Percentiles rank a stretch among this genome's conserved stretches.
Conservation (phyloP, 2,329 filamentous ascomycete genomes). For the Celoporthe dispersa region DNA sequence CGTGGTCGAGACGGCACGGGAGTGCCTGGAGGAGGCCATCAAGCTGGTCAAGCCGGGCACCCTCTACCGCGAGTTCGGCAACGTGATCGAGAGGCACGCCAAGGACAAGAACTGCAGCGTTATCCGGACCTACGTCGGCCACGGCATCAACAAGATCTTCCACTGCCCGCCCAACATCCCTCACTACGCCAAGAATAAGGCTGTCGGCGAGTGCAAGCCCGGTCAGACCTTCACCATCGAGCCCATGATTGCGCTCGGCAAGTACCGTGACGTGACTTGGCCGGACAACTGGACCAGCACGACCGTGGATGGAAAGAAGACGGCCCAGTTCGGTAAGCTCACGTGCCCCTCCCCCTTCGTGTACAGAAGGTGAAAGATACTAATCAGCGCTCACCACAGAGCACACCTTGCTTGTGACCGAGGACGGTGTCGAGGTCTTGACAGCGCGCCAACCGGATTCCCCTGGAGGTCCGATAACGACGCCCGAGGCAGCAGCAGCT, state of each 20-base stretch:
- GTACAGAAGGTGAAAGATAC: not conserved
- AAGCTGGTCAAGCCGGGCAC: conserved; percentile 91
- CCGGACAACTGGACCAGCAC: conserved; percentile 98
- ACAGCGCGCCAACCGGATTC: conserved; percentile 75
- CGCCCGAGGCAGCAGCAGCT: conserved; percentile 44
- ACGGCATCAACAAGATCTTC: conserved; percentile 93
- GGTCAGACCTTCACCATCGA: conserved; percentile 99
- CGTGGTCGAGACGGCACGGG: conserved; percentile 86
- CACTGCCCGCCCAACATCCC: conserved; percentile 93
- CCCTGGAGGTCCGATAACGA: conserved; percentile 74
- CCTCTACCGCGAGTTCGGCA: conserved; percentile 90
- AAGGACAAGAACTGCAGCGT: conserved; percentile 86
- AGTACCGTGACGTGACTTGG: conserved; percentile 93
- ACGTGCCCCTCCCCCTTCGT: too few species aligned
- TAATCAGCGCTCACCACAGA: conserved; percentile 51
- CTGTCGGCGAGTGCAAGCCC: conserved; percentile 88
- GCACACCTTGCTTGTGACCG: conserved; percentile 83
- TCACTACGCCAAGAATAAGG: conserved; percentile 98
- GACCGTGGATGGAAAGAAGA: conserved; percentile 85
- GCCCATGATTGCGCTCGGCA: conserved; percentile 95
- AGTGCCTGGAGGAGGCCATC: conserved; percentile 90
- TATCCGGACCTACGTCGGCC: conserved; percentile 94
- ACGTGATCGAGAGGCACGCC: conserved; percentile 93
- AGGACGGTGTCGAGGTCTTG: conserved; percentile 80
- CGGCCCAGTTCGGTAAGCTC: conserved; percentile 84